Conservation (phyloP, 495 filamentous ascomycete genomes). For the Letharia columbiana region DNA sequence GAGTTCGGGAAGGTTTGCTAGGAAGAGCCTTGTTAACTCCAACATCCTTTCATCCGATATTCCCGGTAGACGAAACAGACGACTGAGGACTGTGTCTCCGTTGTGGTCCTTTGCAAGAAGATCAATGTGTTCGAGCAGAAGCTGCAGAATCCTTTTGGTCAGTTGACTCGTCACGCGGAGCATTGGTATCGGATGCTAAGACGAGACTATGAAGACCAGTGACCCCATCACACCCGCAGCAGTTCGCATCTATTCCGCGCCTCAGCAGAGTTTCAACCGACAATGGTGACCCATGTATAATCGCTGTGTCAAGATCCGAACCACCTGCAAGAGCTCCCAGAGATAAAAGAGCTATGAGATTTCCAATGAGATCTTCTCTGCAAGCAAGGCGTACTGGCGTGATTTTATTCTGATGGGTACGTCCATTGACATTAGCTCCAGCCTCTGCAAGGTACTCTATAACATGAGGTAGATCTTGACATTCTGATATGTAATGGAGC, state of each 20-base stretch:
- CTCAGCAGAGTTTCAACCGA: too few relatives aligned
- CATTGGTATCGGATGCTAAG: too few relatives aligned
- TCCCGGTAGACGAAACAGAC: not conserved
- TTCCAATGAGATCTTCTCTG: not conserved
- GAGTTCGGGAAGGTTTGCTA: not conserved
- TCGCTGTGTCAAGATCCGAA: too few relatives aligned
- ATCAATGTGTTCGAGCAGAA: not conserved
- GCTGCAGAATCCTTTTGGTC: not conserved
- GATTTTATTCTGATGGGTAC: accelerated
- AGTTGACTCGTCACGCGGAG: not conserved
- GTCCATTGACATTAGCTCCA: not conserved
- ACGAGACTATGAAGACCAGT: not conserved
- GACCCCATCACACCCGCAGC: not conserved
- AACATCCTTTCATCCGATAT: not conserved
- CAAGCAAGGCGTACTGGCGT: not conserved
- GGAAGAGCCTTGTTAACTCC: not conserved
- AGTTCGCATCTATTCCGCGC: too few relatives aligned
- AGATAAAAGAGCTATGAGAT: not conserved
- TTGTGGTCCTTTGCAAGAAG: not conserved
- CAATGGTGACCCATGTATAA: too few relatives aligned
- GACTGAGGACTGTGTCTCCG: not conserved
- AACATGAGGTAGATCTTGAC: not conserved
- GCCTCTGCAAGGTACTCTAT: not conserved
- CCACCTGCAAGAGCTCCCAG: not conserved
- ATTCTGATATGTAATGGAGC: not conserved